These are phyloP conservation scores for Fusarium floridanum DNA, from an alignment of 2,329 filamentous ascomycete genomes.

Conservation along the genomic window DNA sequence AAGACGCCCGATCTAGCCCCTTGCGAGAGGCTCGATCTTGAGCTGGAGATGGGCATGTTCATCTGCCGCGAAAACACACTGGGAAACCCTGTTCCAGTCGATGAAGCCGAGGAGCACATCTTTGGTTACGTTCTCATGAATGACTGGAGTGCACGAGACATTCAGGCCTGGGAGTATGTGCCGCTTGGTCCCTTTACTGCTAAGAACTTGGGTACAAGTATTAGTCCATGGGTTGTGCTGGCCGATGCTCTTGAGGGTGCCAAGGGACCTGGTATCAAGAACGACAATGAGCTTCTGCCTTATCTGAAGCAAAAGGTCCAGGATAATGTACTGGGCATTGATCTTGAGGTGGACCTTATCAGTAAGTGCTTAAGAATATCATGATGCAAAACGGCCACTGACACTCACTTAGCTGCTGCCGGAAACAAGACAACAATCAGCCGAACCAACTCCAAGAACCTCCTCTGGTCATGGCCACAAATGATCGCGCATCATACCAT, in stretches of 20 bases:
- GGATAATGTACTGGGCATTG: constrained; percentile 53
- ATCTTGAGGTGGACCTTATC: constrained; percentile 55
- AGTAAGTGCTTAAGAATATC: constrained; percentile 44
- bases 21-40: constrained; percentile 76
- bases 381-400: background rate
- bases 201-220: constrained; percentile 71
- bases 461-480: constrained; percentile 86
- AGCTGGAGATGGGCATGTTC: constrained; percentile 83
- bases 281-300: constrained; percentile 51
- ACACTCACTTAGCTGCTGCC: constrained; percentile 42
- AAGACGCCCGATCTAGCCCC: constrained; percentile 69
- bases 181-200: constrained; percentile 73
- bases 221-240: constrained; percentile 74
- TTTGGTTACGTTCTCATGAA: constrained; percentile 78
- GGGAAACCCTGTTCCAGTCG: constrained; percentile 74
- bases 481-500: constrained; percentile 87
- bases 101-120: constrained; percentile 76
- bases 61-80: constrained; percentile 75
- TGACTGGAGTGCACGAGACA: constrained; percentile 74
- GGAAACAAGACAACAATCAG: constrained; percentile 51
- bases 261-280: constrained; percentile 45
- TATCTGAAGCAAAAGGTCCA: constrained; percentile 68
- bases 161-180: constrained; percentile 72
- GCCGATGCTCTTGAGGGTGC: constrained; percentile 65
- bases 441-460: constrained; percentile 54